Conservation (phyloP, 352 stramenopile genomes). For the Phytophthora fragariae region DNA sequence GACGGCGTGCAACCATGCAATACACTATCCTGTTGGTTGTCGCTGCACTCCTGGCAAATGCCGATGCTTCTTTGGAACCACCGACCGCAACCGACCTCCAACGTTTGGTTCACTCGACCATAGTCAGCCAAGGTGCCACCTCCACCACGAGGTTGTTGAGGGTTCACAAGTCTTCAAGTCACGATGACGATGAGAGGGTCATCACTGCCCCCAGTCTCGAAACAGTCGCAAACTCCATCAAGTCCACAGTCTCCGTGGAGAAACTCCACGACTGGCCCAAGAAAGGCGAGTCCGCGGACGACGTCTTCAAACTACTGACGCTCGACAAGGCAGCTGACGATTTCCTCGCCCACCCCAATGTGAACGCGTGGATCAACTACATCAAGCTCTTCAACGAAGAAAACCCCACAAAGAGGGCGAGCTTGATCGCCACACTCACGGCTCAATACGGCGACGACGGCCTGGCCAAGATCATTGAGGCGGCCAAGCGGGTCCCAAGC, state of each 20-base stretch:
- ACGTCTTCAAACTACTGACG: conserved; percentile 2
- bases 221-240: conserved; percentile 1
- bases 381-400: conserved; percentile 22
- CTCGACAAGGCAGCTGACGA: conserved; percentile 17
- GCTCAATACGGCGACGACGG: conserved; percentile 11
- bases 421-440: conserved; percentile 16
- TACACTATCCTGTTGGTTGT: no score
- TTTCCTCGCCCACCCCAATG: background rate
- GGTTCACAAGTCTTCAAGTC: background rate
- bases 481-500: conserved; percentile 2
- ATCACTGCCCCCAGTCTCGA: background rate
- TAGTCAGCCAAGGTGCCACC: background rate
- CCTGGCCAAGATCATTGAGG: conserved; percentile 26
- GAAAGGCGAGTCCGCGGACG: conserved; percentile 11
- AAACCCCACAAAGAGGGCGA: conserved; percentile 12
- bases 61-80: no score
- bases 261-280: conserved; percentile 16
- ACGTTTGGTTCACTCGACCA: background rate
- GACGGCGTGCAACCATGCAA: no score
- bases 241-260: conserved; percentile 3
- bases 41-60: no score
- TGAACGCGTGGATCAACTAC: conserved; percentile 21
- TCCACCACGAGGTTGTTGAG: background rate
- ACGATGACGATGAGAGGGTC: conserved; percentile 13
- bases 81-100: background rate